Base-by-base conservation (phyloP, 768 basidiomycete species). In the Mycena polygramma region DNA sequence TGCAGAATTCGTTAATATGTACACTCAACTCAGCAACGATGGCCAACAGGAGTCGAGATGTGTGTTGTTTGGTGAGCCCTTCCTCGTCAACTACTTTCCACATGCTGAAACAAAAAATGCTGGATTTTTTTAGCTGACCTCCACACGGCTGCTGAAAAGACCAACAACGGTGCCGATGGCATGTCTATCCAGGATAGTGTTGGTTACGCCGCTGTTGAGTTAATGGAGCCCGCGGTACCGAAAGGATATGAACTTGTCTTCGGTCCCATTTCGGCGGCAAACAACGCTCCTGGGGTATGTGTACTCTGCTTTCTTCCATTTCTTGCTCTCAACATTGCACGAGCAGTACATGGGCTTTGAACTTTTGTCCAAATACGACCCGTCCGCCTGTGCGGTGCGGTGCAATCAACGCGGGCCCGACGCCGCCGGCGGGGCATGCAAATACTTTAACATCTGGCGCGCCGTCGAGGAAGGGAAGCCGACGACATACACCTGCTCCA, bases 71-170 rank as follows among this genome's bases (percentile, higher is more conserved):
- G 71, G 71, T 66, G 37, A 7, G 63, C 37, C 35, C 30, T 64
- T 46, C 2, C 11, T 22, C 9, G 30, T 45, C 8, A 48, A 19
- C 37, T 24, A 1, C 3, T 2, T 19, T 57, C 46, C 14, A 35
- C 14, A 30, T 46, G 2, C 45, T 39, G 7, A 52, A 45, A 11
- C 14, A 51, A 41, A 5, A 17, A n/a, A n/a, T n/a, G n/a, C n/a
- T n/a, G n/a, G n/a, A n/a, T n/a, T n/a, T n/a, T n/a, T n/a, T 24
- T 36, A 70, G 76, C 57, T n/a, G 76, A 77, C 48, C 64, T 77
- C 20, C 76, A 75, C 43, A 65, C 62, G 8, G 71, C 55, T 10
- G 54, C 19, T 13, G 74, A 75, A 60, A 77, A 77, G 43, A 64
- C 60, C 24, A 63, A 75, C 51, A 68, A 37, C 51, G 72, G 75